phyloP scores from a whole-genome alignment of 768 basidiomycete species.

The Coprinopsis strossmayeri region DNA sequence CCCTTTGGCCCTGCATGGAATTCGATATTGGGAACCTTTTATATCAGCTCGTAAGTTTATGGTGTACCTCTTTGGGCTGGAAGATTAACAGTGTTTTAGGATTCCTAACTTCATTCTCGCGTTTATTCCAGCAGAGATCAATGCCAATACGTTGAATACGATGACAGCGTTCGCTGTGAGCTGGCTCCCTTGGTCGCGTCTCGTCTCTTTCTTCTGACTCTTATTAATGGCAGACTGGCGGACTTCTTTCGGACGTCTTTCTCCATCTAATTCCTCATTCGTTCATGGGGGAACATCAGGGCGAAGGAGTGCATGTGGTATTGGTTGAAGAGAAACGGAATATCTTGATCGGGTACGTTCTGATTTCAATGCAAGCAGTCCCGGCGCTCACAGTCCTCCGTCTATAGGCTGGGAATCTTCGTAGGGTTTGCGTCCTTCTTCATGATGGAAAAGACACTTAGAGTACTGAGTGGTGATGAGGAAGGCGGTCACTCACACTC shows the following conservation, averaged over 20 bases:
- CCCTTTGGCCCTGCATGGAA: conserved; percentile 91
- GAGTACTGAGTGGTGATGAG: conserved; percentile 62
- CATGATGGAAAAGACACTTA: conserved; percentile 87
- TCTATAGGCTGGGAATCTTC: conserved; percentile 67
- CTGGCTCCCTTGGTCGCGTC: no score
- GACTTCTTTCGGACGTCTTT: conserved; percentile 89
- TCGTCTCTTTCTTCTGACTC: conserved; percentile 8
- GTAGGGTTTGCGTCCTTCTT: conserved; percentile 87
- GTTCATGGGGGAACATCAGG: conserved; percentile 85
- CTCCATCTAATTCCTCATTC: conserved; percentile 87
- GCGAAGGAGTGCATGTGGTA: conserved; percentile 64
- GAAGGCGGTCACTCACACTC: conserved; percentile 54
- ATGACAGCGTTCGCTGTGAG: conserved; percentile 92
- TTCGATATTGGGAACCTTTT: conserved; percentile 86
- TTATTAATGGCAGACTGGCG: conserved; percentile 57
- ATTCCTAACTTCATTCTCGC: conserved; percentile 93
- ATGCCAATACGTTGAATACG: conserved; percentile 78
- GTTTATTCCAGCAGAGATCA: conserved; percentile 87
- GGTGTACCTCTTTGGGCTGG: conserved; percentile 6
- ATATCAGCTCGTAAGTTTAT: conserved; percentile 84
- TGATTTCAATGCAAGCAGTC: no score
- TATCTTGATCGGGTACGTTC: conserved; percentile 77
- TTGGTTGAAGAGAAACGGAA: conserved; percentile 90
- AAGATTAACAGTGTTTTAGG: conserved; percentile 29
- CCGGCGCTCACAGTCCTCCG: conserved; percentile 3